These are phyloP conservation scores for Echites panduratus DNA, from an alignment of 257 asterid genomes.

Conservation along the genomic window DNA sequence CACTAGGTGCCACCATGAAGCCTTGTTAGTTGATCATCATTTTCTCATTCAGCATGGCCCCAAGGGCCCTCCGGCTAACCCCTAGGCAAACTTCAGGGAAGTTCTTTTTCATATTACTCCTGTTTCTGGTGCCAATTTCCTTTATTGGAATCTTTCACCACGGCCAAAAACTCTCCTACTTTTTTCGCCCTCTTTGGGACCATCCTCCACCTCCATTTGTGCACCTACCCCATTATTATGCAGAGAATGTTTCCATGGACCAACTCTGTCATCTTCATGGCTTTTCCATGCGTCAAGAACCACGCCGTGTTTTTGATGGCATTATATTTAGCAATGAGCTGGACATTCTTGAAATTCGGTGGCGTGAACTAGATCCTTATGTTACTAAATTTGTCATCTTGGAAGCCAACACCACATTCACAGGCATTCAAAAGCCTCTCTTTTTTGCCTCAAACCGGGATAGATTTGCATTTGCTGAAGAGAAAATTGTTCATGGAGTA, in stretches of 20 bases:
- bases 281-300: constrained; percentile 67
- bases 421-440: constrained; percentile 77
- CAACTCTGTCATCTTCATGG: constrained; percentile 80
- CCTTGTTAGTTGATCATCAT: constrained; percentile 17
- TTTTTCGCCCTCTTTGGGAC: constrained; percentile 96
- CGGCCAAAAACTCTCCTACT: constrained; percentile 59
- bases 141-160: constrained; percentile 33
- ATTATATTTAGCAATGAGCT: constrained; percentile 85
- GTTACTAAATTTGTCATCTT: constrained; percentile 70
- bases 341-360: constrained; percentile 82
- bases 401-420: constrained; percentile 92
- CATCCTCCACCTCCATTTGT: constrained; percentile 59
- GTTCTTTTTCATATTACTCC: constrained; percentile 29
- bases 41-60: constrained; percentile 45
- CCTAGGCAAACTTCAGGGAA: constrained; percentile 37
- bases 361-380: constrained; percentile 73
- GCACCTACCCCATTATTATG: constrained; percentile 76
- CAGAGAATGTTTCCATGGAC: constrained; percentile 77
- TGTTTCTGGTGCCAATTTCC: constrained; percentile 40
- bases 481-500: constrained; percentile 48
- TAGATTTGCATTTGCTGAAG: constrained; percentile 62
- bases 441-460: constrained; percentile 47
- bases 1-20: constrained; percentile 28
- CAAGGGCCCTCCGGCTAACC: constrained; percentile 36
- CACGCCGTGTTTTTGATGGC: constrained; percentile 77